A percentile compares a stretch with the other conserved stretches of the same genome.
Evolutionary conservation across 345 rosid genomes (phyloP).

Genomic region (Linum usitatissimum): DNA sequence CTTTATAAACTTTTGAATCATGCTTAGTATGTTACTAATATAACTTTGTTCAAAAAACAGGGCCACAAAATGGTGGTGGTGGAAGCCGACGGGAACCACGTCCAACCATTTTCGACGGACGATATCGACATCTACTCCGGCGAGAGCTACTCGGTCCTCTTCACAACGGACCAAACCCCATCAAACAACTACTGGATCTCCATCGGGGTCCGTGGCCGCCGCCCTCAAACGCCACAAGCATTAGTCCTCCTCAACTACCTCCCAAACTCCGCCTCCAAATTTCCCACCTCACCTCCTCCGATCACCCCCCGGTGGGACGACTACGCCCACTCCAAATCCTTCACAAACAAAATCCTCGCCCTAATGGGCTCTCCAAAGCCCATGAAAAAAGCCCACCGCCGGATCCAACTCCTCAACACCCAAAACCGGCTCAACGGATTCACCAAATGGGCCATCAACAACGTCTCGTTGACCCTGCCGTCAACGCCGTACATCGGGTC

Average conservation of each 20-base stretch:
- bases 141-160: constrained; percentile 65
- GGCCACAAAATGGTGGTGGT: constrained; percentile 63
- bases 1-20: too few species aligned
- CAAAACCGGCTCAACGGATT: constrained; percentile 47
- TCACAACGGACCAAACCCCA: constrained; percentile 36
- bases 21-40: too few species aligned
- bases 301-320: constrained; percentile 60
- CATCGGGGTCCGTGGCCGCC: constrained; percentile 2
- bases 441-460: constrained; percentile 65
- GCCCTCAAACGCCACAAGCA: constrained; percentile 25
- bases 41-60: constrained; percentile 17
- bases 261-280: constrained; percentile 24
- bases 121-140: constrained; percentile 71
- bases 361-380: constrained; percentile 37
- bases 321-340: constrained; percentile 34
- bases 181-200: constrained; percentile 12
- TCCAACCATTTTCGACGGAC: constrained; percentile 45
- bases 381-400: constrained; percentile 21
- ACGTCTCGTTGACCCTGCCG: constrained; percentile 48
- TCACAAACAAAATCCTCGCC: constrained; percentile 30
- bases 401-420: constrained; percentile 56
- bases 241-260: constrained; percentile 45
- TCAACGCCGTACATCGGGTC: constrained; percentile 73
- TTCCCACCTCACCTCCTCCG: constrained; percentile 45
- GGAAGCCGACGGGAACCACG: constrained; percentile 85